Base-by-base conservation (phyloP, 2,329 filamentous ascomycete genomes). In the Alternaria arborescens region DNA sequence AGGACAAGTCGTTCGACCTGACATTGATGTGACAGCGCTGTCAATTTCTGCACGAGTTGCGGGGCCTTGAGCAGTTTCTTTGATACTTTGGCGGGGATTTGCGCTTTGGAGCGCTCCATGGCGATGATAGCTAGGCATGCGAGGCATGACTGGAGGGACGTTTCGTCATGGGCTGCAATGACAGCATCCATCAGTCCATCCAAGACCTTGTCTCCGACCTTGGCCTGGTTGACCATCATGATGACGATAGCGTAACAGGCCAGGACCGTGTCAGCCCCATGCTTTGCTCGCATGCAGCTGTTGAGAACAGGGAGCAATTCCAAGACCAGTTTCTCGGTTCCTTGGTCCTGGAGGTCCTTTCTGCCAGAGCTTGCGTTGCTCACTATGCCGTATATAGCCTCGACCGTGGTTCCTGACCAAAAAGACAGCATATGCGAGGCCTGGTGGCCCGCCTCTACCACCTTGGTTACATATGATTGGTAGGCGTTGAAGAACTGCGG, bases 171-270 rank as follows among this genome's bases (percentile, higher is more conserved):
- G 8, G 91, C 92, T 28, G 85, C 81, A 8, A 91, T 89, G 34
- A 97, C 87, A 64, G 94, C 92, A 71, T 97, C 92, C 93, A 98
- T 97, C 72, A 99, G 85, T 1, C 90, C 89, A 55, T 91, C 89
- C n/a, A 98, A 83, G 2, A 94, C 87, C 58, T 87, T 86, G 70
- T 98, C 93, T 47, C 91, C 88, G 14, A 98, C 84, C 48, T 87
- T 85, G 1, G 91, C 89, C 78, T 97, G 97, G 50, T 92, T 89
- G 7, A 92, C 93, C 63, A 98, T 86, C 50, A 98, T 88, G 7
- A 93, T 88, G 57, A 94, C 86, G 20, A 97, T 88, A 91, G 97
- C 97, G 77, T 97, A 98, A 58, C 91, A 94, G 16, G 91, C 93
- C 61, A 96, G 86, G 66, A 94, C 91, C 42, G 97, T 82, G 63